Evolutionary conservation across 257 asterid species (phyloP).

Genomic region (Marsdenia floribunda): DNA sequence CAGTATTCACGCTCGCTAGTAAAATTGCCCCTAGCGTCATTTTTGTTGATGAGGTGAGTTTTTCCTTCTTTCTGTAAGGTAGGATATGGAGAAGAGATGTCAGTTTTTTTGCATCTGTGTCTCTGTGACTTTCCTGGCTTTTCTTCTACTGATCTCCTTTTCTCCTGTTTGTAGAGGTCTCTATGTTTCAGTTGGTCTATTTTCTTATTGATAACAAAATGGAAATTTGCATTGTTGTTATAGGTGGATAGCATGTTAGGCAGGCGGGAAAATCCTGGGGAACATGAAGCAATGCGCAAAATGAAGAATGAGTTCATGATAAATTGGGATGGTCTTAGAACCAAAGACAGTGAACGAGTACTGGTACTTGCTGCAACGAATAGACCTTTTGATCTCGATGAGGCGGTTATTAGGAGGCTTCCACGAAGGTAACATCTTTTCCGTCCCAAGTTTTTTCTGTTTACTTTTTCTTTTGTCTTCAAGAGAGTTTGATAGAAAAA

Average conservation of each 20-base stretch:
- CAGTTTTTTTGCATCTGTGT: not conserved
- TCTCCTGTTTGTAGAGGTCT: not conserved
- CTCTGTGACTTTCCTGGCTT: not conserved
- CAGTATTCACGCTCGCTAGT: conserved; percentile 86
- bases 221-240: not conserved
- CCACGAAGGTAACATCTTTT: conserved; percentile 63
- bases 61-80: not conserved
- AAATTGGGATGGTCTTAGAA: conserved; percentile 95
- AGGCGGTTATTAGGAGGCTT: conserved; percentile 85
- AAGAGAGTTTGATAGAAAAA: not conserved
- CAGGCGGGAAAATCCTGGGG: conserved; percentile 86
- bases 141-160: not conserved
- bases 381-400: conserved; percentile 96
- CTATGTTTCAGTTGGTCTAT: not conserved
- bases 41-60: conserved; percentile 86
- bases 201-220: not conserved
- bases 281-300: conserved; percentile 94
- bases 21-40: conserved; percentile 88
- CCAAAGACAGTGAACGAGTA: conserved; percentile 87
- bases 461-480: not conserved
- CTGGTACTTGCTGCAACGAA: conserved; percentile 96
- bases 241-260: conserved; percentile 98
- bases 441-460: not conserved
- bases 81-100: not conserved
- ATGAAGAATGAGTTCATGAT: conserved; percentile 99